Conservation (phyloP, 139 green algal species). For the Chlamydomonas schloesseri region DNA sequence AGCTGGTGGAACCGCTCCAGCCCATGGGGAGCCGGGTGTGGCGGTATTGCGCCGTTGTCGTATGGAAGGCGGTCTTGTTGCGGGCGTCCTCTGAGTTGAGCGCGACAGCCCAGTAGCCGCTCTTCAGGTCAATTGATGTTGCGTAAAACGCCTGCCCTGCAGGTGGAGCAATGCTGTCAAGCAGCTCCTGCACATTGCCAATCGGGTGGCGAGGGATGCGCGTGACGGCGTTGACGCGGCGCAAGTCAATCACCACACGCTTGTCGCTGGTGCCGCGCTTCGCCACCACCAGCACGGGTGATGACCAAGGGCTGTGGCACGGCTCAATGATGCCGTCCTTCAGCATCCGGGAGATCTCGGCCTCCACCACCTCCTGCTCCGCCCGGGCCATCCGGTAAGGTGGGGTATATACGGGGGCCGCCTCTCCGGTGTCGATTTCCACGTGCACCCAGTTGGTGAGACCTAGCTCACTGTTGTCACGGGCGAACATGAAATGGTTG, state of each 20-base stretch:
- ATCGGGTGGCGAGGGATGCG: neutral
- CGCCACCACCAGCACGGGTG: neutral
- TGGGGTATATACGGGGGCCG: neutral
- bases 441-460: neutral
- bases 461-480: neutral
- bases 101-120: no score
- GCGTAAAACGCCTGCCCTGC: neutral
- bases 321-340: neutral
- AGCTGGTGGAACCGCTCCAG: neutral
- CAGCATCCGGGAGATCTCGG: neutral
- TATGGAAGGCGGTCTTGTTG: neutral
- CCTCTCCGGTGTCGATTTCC: neutral
- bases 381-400: neutral
- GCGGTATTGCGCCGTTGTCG: neutral
- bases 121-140: neutral
- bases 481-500: neutral
- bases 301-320: neutral
- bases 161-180: neutral
- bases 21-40: neutral
- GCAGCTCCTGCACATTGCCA: neutral
- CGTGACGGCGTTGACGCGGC: neutral
- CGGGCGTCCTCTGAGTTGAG: neutral
- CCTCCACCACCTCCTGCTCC: neutral
- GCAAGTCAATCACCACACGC: neutral
- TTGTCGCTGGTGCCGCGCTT: neutral